phyloP scores from a whole-genome alignment of 1,139 yeast genomes.

The Debaryomyces nepalensis region DNA sequence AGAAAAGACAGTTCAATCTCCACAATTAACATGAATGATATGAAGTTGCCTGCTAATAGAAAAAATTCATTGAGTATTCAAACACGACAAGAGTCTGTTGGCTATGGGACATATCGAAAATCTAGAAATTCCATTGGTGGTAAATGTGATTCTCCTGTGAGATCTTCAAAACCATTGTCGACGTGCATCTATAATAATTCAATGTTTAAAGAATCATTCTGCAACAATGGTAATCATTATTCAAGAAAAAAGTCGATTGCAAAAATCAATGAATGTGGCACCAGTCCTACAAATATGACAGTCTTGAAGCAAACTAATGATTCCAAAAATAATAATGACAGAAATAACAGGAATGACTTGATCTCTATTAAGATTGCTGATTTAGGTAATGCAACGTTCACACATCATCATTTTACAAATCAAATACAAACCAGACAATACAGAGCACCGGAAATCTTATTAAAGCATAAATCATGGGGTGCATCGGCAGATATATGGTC shows the following conservation, averaged over 20 bases:
- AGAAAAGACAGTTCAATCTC: conserved; percentile 9
- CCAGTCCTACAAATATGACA: conserved; percentile 8
- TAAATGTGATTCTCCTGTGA: conserved; percentile 30
- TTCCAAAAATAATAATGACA: conserved; percentile 1
- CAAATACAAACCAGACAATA: conserved; percentile 89
- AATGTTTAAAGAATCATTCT: conserved; percentile 21
- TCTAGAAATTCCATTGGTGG: conserved; percentile 29
- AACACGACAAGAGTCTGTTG: conserved; percentile 7
- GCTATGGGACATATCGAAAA: conserved; percentile 23
- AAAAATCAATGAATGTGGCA: neutral
- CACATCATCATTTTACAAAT: conserved; percentile 72
- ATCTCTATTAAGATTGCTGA: conserved; percentile 70
- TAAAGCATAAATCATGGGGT: conserved; percentile 76
- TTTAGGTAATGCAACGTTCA: conserved; percentile 84
- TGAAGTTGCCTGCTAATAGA: conserved; percentile 1
- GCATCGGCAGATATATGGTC: conserved; percentile 87
- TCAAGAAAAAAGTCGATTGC: neutral
- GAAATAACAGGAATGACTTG: conserved; percentile 6
- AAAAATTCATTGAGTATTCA: conserved; percentile 6
- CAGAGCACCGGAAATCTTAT: conserved; percentile 76
- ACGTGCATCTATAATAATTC: conserved; percentile 27
- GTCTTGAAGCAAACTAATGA: neutral
- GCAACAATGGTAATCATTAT: neutral
- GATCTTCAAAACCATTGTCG: conserved; percentile 37
- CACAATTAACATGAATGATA: neutral